These are phyloP conservation scores for Austroboletus novae-zelandiae DNA, from an alignment of 1,284 basidiomycete species.

Conservation along the genomic window DNA sequence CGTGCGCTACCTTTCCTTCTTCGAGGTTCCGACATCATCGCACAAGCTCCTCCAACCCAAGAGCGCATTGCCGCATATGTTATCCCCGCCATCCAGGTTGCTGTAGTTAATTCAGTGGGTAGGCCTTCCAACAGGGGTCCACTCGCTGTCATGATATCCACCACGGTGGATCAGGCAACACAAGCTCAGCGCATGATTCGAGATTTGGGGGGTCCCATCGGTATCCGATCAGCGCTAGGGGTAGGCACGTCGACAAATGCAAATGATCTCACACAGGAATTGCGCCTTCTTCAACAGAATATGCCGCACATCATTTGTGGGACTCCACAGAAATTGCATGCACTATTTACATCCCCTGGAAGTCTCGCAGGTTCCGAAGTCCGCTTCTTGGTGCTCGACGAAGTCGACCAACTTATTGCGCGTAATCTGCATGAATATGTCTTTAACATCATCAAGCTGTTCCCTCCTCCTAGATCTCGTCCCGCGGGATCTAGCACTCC, in stretches of 20 bases:
- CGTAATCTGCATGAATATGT: constrained; percentile 96
- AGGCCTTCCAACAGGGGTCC: constrained; percentile 71
- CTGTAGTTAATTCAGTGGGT: constrained; percentile 57
- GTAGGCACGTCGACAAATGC: constrained; percentile 71
- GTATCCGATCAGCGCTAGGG: constrained; percentile 83
- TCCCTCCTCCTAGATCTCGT: constrained; percentile 82
- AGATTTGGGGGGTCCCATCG: constrained; percentile 89
- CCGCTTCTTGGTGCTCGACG: constrained; percentile 90
- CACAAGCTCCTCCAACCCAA: constrained; percentile 97
- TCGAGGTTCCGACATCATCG: constrained; percentile 93
- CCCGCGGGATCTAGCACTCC: constrained; percentile 46
- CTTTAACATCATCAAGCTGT: constrained; percentile 84
- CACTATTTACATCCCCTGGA: constrained; percentile 82
- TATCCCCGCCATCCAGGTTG: constrained; percentile 89
- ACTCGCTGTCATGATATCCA: constrained; percentile 90
- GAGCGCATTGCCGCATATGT: constrained; percentile 98
- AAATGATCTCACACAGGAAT: constrained; percentile 70
- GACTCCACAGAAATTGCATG: constrained; percentile 94
- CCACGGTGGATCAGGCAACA: constrained; percentile 97
- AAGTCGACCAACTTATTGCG: constrained; percentile 97
- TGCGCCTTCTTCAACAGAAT: constrained; percentile 84
- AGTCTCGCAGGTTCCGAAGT: constrained; percentile 80
- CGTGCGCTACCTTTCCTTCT: constrained; percentile 94
- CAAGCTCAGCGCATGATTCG: constrained; percentile 97
- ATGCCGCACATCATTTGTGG: constrained; percentile 95